phyloP scores from a whole-genome alignment of 345 rosid genomes.

The Dipteronia sinensis region DNA sequence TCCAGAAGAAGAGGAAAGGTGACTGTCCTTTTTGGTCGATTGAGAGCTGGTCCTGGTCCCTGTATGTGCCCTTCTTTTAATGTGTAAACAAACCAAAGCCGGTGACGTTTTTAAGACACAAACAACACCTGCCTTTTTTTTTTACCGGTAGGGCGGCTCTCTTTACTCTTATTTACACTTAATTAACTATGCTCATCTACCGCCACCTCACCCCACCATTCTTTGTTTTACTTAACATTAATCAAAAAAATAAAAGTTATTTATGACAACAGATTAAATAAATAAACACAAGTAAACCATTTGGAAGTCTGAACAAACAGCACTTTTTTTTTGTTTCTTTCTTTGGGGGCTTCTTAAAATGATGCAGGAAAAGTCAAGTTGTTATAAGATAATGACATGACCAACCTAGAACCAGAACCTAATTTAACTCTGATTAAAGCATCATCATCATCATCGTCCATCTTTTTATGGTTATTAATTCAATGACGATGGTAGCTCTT shows the following conservation, averaged over 20 bases:
- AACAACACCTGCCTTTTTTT: too few relatives aligned
- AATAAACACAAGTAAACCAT: not conserved
- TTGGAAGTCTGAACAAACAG: constrained; percentile 14
- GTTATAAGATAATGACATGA: not conserved
- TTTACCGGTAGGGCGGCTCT: constrained; percentile 11
- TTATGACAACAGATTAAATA: not conserved
- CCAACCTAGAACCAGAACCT: not conserved
- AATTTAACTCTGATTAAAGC: not conserved
- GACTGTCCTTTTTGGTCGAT: not conserved
- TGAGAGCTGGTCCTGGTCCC: not conserved
- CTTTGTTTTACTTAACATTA: not conserved
- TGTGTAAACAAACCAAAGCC: not conserved
- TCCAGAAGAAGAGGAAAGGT: constrained; percentile 7
- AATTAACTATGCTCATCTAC: constrained; percentile 10
- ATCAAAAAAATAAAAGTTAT: not conserved
- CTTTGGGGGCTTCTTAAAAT: not conserved
- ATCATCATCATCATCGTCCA: not conserved
- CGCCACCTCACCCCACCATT: not conserved
- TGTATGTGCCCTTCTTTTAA: constrained; percentile 1
- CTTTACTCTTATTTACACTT: constrained; percentile 14
- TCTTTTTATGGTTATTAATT: not conserved
- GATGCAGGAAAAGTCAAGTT: not conserved
- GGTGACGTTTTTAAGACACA: constrained; percentile 18
- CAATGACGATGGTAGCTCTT: too few relatives aligned
- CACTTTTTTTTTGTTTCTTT: not conserved